A percentile compares a stretch with the other conserved stretches of the same genome.
Evolutionary conservation across 2,329 filamentous ascomycete species (phyloP).

Genomic region (Esteya vermicola): DNA sequence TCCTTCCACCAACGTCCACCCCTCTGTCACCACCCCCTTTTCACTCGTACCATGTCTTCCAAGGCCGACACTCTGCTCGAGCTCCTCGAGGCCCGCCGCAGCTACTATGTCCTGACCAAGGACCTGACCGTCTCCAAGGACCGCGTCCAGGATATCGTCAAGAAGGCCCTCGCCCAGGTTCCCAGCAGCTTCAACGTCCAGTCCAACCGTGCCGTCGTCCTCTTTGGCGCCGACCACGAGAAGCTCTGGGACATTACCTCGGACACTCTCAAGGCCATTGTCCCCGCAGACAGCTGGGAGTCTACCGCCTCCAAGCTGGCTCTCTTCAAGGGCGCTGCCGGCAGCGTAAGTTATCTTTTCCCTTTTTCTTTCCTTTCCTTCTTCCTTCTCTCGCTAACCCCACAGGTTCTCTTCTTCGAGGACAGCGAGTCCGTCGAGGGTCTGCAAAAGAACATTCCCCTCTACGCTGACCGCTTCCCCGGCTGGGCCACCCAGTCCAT

Average conservation of each 20-base stretch:
- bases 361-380: background rate
- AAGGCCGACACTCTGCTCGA: conserved; percentile 43
- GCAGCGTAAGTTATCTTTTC: conserved; percentile 53
- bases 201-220: conserved; percentile 61
- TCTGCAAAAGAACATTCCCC: conserved; percentile 53
- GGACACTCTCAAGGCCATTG: conserved; percentile 51
- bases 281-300: conserved; percentile 50
- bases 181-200: conserved; percentile 86
- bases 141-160: conserved; percentile 51
- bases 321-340: conserved; percentile 57
- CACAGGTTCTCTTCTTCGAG: conserved; percentile 69
- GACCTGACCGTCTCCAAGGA: conserved; percentile 41
- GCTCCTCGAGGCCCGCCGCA: conserved; percentile 53
- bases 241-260: conserved; percentile 69
- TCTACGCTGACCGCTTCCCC: conserved; percentile 70
- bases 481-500: conserved; percentile 61
- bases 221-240: conserved; percentile 72
- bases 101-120: conserved; percentile 54
- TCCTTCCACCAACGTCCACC: background rate
- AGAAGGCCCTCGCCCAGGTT: conserved; percentile 49
- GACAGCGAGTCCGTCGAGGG: conserved; percentile 53
- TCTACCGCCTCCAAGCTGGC: conserved; percentile 28
- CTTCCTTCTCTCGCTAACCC: background rate
- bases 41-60: conserved; percentile 13
- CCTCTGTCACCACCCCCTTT: background rate